Base-by-base conservation (phyloP, 176 grass and related monocot genomes). In the Lolium rigidum region DNA sequence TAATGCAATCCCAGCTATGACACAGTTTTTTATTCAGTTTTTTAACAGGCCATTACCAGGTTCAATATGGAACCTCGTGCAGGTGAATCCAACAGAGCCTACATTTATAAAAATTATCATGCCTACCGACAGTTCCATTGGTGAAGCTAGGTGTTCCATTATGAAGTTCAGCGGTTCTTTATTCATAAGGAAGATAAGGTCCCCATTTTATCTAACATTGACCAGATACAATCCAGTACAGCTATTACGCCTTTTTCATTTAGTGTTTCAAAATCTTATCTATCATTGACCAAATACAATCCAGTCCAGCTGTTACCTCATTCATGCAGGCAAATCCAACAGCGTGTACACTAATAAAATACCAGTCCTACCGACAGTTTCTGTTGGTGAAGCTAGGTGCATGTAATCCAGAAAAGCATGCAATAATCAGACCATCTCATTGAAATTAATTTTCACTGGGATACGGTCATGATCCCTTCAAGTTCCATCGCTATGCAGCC, bases 61-160 rank as follows among this genome's bases (percentile, higher is more conserved):
- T 77, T 31, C 21, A 79, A 37, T 47, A 79, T 58, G 18, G 62
- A 70, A 44, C 11, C 48, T 16, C 3, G 21, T 18, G 63, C 16
- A 82, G 68, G 74, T 68, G 80, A 41, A 86, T 74, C 59, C 10
- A 55, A 50, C 50, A 61, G 12, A 51, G n/a, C 38, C 21, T 52
- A 60, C 10, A 69, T 6, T 44, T 70, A 72, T 56, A 67, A 55
- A 83, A 74, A 58, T 35, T n/a, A 63, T 63, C 10, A 24, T 62
- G 5, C 56, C 65, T 63, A 1, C 56, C 35, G 37, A 79, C 79
- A 37, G 14, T 71, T 52, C 28, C 41, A 63, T 70, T 13, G 10
- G 35, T 67, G 24, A 75, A 78, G 62, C 72, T 37, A 90, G 74
- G 75, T 75, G 38, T 59, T 66, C 12, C 12, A 54, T 54, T 54